Evolutionary conservation across 208 protist species (phyloP).

Genomic region (Acanthamoeba royreba): DNA sequence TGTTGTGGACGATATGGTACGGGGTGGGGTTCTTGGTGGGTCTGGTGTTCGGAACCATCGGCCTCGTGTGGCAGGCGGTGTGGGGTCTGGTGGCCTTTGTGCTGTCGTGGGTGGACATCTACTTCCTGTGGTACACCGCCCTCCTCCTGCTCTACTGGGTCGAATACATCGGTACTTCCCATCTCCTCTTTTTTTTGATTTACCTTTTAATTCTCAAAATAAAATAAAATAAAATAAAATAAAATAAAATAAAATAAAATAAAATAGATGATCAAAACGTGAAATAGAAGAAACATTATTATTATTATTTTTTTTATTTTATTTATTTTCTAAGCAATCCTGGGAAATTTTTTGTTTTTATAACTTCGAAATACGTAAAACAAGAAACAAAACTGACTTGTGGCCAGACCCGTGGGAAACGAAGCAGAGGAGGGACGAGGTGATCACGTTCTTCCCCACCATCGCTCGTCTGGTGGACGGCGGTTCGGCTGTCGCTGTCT

Average conservation of each 20-base stretch:
- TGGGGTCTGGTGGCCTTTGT: neutral
- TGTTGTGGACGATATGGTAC: no score
- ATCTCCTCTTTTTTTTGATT: neutral
- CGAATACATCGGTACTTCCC: neutral
- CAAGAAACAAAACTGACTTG: no score
- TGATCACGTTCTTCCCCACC: constrained; percentile 18
- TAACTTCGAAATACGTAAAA: no score
- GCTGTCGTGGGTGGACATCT: neutral
- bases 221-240: no score
- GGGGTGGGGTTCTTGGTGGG: neutral
- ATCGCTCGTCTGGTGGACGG: neutral
- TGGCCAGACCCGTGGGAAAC: neutral
- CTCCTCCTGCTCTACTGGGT: constrained; percentile 14
- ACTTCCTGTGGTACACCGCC: neutral
- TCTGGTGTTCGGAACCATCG: neutral
- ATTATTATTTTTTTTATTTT: neutral
- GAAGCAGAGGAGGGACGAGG: neutral
- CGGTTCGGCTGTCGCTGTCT: neutral
- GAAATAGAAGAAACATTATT: no score
- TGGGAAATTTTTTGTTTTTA: no score
- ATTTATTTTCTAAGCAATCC: no score
- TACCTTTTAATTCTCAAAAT: no score
- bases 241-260: no score
- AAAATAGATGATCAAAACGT: no score
- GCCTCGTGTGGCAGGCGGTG: neutral